Percentiles rank a stretch among this genome's conserved stretches.
phyloP scores from a whole-genome alignment of 1,284 basidiomycete genomes.

The Exobasidium rhododendri region DNA sequence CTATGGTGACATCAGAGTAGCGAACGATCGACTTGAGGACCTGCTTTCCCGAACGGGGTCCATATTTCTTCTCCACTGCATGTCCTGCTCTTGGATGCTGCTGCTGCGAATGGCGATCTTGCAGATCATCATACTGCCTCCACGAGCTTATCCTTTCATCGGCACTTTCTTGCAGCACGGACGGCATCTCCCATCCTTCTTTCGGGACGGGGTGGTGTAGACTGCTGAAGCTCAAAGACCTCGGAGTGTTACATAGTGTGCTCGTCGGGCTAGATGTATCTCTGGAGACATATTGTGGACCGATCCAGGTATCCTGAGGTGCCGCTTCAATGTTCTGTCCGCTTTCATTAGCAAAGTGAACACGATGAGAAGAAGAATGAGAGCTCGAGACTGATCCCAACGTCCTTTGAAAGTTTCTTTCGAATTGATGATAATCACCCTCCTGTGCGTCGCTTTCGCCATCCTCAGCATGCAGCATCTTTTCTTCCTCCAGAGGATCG shows the following conservation, averaged over 20 bases:
- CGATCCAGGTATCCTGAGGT: not conserved
- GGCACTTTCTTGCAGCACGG: not conserved
- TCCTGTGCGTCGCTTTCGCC: slow-evolving; percentile 2
- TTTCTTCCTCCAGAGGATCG: slow-evolving; percentile 12
- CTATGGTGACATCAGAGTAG: slow-evolving; percentile 54
- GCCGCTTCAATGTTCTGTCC: not conserved
- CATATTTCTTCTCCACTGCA: not conserved
- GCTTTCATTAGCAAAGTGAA: slow-evolving; percentile 27
- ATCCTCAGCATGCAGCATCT: slow-evolving; percentile 1
- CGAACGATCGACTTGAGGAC: slow-evolving; percentile 15
- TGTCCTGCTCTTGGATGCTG: not conserved
- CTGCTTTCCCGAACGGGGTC: not conserved
- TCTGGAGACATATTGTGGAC: not conserved
- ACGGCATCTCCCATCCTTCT: not conserved
- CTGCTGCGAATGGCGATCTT: not conserved
- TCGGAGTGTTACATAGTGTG: slow-evolving; percentile 32
- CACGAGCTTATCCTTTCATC: slow-evolving; percentile 2
- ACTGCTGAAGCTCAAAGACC: slow-evolving; percentile 26
- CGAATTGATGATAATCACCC: too few relatives aligned
- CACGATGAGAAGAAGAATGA: slow-evolving; percentile 20
- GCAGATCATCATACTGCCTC: not conserved
- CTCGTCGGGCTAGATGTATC: slow-evolving; percentile 25
- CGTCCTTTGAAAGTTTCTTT: not conserved
- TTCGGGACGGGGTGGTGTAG: not conserved
- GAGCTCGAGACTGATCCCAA: slow-evolving; percentile 2